Evolutionary conservation across 2,329 filamentous ascomycete genomes (phyloP).

Genomic region (Fusarium bulbicola): DNA sequence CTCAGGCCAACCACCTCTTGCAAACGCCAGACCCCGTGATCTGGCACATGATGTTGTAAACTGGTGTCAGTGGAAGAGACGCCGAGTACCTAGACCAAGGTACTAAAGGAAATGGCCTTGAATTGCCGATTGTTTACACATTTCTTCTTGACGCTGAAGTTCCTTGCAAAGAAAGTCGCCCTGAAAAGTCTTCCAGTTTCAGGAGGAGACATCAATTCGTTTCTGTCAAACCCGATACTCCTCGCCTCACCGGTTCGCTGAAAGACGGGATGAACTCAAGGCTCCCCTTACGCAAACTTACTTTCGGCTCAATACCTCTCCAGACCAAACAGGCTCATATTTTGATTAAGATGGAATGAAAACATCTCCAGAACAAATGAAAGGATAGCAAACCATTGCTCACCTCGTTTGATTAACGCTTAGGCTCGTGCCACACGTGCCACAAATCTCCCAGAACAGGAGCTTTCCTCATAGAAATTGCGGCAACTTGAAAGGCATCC

Average conservation of each 20-base stretch:
- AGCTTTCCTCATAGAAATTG: slow-evolving; percentile 17
- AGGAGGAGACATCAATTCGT: neutral
- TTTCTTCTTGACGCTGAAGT: neutral
- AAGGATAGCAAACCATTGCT: slow-evolving; percentile 21
- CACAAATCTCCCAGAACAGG: slow-evolving; percentile 32
- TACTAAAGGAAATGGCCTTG: neutral
- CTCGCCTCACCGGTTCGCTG: neutral
- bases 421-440: slow-evolving; percentile 21
- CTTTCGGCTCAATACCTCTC: slow-evolving; percentile 2
- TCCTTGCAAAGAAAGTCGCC: neutral
- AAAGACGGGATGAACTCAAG: slow-evolving; percentile 7
- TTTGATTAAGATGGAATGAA: slow-evolving; percentile 11
- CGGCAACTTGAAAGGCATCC: slow-evolving; percentile 20
- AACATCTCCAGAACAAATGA: neutral
- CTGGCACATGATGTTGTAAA: slow-evolving; percentile 17
- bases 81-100: neutral
- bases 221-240: neutral
- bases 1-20: slow-evolving; percentile 21
- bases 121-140: neutral
- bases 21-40: slow-evolving; percentile 27
- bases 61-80: neutral
- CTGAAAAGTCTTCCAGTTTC: neutral
- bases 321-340: neutral
- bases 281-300: slow-evolving; percentile 7
- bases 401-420: slow-evolving; percentile 13